phyloP scores from a whole-genome alignment of 2,329 filamentous ascomycete genomes.

The Cadophora malorum region DNA sequence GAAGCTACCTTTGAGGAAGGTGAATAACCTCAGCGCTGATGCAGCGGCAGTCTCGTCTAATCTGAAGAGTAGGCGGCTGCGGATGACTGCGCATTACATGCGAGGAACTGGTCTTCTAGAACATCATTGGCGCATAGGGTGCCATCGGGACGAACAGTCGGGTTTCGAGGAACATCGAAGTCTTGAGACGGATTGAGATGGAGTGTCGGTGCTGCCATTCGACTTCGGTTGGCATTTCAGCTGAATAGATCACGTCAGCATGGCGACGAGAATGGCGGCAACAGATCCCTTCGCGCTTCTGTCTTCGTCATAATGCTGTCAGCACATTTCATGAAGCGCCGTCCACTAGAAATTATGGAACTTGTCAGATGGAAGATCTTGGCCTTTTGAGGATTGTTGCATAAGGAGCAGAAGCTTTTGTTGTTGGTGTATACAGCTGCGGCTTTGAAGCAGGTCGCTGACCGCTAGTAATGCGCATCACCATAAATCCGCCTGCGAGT shows the following conservation, averaged over 20 bases:
- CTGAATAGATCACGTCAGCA: conserved; percentile 15
- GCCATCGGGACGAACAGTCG: not conserved
- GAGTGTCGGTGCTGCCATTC: not conserved
- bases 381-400: not conserved
- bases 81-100: not conserved
- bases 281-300: conserved; percentile 4
- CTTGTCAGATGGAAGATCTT: not conserved
- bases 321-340: not conserved
- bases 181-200: not conserved
- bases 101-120: not conserved
- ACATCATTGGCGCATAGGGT: not conserved
- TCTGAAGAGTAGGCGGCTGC: not conserved
- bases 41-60: not conserved
- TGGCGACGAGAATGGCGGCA: not conserved
- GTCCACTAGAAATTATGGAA: not conserved
- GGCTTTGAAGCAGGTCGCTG: not conserved
- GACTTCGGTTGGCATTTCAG: conserved; percentile 1
- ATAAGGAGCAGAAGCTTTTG: not conserved
- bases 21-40: not conserved
- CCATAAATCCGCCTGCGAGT: conserved; percentile 1
- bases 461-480: not conserved
- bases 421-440: not conserved
- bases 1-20: not conserved
- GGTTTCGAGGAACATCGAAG: not conserved
- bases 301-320: not conserved